Percentiles rank a stretch among this genome's conserved stretches.
These are phyloP conservation scores for Trametopsis cervina DNA, from an alignment of 768 basidiomycete genomes.

Conservation along the genomic window DNA sequence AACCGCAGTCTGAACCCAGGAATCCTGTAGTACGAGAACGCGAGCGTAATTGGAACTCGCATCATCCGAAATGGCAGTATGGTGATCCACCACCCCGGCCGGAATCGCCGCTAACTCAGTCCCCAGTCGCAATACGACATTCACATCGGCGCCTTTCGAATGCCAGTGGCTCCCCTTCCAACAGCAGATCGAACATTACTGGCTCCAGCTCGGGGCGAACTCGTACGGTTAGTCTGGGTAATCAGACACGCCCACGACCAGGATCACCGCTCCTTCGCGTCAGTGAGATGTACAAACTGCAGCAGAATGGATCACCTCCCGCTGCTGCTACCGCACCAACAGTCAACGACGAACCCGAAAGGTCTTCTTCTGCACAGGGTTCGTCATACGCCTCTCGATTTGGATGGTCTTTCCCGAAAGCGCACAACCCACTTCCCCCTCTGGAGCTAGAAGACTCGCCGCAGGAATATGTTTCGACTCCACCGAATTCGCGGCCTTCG, in stretches of 20 bases:
- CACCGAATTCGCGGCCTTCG: constrained; percentile 13
- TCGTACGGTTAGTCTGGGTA: background rate
- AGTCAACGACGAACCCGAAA: background rate
- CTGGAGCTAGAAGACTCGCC: constrained; percentile 31
- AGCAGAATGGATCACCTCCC: background rate
- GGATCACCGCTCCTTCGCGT: background rate
- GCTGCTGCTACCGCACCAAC: background rate
- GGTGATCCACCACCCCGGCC: constrained; percentile 2
- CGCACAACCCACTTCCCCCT: constrained; percentile 28
- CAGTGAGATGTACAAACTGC: background rate
- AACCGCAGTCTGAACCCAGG: constrained; percentile 13
- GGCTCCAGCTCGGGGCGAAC: background rate
- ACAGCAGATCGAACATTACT: background rate
- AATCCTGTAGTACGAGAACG: constrained; percentile 34
- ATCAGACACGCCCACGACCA: background rate
- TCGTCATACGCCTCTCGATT: constrained; percentile 20
- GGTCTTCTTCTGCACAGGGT: no score
- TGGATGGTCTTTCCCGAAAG: constrained; percentile 35
- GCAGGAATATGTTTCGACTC: constrained; percentile 13
- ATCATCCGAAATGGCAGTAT: constrained; percentile 44
- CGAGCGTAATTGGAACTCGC: constrained; percentile 65
- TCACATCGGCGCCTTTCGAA: background rate
- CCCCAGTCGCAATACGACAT: background rate
- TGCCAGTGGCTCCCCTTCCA: background rate
- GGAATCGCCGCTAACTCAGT: constrained; percentile 2